Base-by-base conservation (phyloP, 306 rosid genomes). In the Malus orientalis region DNA sequence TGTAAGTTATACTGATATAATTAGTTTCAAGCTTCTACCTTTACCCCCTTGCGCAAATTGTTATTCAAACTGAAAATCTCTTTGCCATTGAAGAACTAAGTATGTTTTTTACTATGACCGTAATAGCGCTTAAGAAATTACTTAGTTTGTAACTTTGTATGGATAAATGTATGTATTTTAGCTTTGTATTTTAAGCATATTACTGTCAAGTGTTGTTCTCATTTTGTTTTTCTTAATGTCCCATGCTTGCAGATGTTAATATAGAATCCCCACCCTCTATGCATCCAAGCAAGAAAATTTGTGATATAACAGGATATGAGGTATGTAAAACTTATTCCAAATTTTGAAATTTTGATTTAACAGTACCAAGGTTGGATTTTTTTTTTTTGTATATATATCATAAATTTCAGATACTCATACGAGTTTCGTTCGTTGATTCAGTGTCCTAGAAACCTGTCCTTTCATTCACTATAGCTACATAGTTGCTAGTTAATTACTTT, bases 271-370 rank as follows among this genome's bases (percentile, higher is more conserved):
- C 94, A 1, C 98, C 98, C 6, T 88, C 98, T 45, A 86, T 90
- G 89, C 98, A 90, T 81, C 98, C 98, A 13, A 88, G 94, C 94
- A 90, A 87, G 85, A 90, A 78, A 87, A 94, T 94, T 67, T 94
- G 97, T 4, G 97, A 94, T 81, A 77, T 91, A 76, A 93, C 98
- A 16, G 97, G 97, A 84, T 90, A 75, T 77, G 96, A 91, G 96
- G 98, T 93, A 81, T 73, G 19, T 23, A 6, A 25, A 25, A 64
- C 15, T 40, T 60, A 77, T 13, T 7, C 3, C 8, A 16, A 9
- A 44, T 23, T 61, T 33, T 44, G 81, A 30, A 47, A 40, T 4
- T 9, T 49, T 4, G 5, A 30, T 51, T 49, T 69, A 10, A 47
- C 13, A 8, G 1, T 40, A 0, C 54, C 6, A 25, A 49, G 15